phyloP scores from a whole-genome alignment of 2,329 filamentous ascomycete genomes.

The Xylaria sp. region DNA sequence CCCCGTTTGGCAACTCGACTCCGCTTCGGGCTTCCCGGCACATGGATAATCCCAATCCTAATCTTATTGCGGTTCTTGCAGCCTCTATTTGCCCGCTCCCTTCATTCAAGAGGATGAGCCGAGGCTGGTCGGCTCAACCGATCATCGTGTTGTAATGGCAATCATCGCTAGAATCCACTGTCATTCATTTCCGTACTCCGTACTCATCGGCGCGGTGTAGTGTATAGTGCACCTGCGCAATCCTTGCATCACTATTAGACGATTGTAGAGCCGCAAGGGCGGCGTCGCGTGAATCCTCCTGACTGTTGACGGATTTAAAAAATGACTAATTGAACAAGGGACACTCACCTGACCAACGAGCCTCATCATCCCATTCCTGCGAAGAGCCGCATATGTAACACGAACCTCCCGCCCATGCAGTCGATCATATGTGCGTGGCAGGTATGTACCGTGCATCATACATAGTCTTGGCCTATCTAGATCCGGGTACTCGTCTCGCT shows the following conservation, averaged over 20 bases:
- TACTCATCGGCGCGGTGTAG: not conserved
- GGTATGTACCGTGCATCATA: not conserved
- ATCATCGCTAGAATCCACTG: not conserved
- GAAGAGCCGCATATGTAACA: constrained; percentile 23
- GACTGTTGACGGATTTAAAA: not conserved
- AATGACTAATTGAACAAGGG: constrained; percentile 16
- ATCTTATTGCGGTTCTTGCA: not conserved
- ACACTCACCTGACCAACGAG: not conserved
- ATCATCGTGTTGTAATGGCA: not conserved
- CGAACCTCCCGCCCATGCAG: constrained; percentile 5
- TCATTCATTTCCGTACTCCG: not conserved
- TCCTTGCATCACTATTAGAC: not conserved
- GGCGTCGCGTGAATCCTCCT: not conserved
- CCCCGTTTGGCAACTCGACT: not conserved
- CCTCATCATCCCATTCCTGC: constrained; percentile 14
- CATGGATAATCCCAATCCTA: not conserved
- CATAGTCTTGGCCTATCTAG: not conserved
- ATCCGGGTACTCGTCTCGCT: constrained; percentile 1
- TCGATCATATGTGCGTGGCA: not conserved
- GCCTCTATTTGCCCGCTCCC: not conserved
- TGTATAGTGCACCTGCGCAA: not conserved
- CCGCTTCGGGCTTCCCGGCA: not conserved
- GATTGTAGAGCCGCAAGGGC: constrained; percentile 12
- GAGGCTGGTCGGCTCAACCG: not conserved
- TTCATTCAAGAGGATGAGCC: not conserved